Evolutionary conservation across 768 basidiomycete species (phyloP), one percentile per base, ranked within the genome.

Genomic region (Termitomyces sp.): DNA sequence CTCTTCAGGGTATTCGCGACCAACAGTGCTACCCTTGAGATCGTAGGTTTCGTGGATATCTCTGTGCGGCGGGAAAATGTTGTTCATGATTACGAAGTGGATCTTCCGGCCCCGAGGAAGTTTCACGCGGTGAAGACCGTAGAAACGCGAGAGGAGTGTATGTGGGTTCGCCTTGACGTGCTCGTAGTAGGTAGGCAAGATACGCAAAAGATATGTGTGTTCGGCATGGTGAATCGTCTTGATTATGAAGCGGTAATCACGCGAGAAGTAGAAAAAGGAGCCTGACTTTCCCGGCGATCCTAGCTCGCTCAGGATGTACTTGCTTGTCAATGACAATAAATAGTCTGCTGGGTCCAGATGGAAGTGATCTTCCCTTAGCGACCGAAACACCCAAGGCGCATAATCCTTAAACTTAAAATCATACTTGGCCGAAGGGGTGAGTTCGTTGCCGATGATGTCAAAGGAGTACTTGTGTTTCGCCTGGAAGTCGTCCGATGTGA

Each of bases 371-470:
- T 98, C 96, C 32, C 97, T 88, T 14, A 99, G 77, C 56, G 93
- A 90, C 28, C 96, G 91, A 73, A 99, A 99, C 3, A 98, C 92
- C 89, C 91, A 97, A 0, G 97, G 96, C 0, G 95, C 94, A 70
- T 98, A 99, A 70, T 99, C 96, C 72, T 98, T 98, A 80, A 98
- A 98, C 73, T 99, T 99, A 82, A 98, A 98, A 72, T 98, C 97
- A 75, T 99, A 99, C 75, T 88, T 90, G 5, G 96, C 95, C 0
- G 94, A 97, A 0, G 97, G 97, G 13, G 97, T 98, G 26, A 99
- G 80, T 74, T 99, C 97, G 72, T 99, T 98, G 22, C 97, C 97
- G 66, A 97, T 82, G 63, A 99, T 93, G 71, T 99, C 97, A 69
- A 98, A 98, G 0, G 93, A 94, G 72, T 85, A 98, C 72, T 98